Evolutionary conservation across 2,329 filamentous ascomycete genomes (phyloP), one percentile per base, ranked within the genome.

Genomic region (Emergomyces pasteurianus): DNA sequence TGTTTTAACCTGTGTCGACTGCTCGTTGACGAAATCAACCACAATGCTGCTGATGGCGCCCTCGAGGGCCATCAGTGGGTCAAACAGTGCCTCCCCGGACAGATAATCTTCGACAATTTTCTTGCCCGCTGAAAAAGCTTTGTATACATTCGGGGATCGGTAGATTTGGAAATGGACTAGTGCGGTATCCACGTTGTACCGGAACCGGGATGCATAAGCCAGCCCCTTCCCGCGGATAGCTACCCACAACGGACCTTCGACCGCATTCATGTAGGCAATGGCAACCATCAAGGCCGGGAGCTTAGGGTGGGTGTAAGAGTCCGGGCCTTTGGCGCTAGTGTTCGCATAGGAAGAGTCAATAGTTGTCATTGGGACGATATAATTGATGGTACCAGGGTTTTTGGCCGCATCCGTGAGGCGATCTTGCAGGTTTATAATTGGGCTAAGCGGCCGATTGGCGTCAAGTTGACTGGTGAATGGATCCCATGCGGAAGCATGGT

Each of bases 181-280:
- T 2, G 92, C 94, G 1, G 85, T 86, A 69, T 94, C 90, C 34
- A 89, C 78, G 69, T 90, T 88, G 53, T 88, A 86, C 52, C 81
- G 81, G 70, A 97, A 95, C 67, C 83, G 85, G 0, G 88, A 87
- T 59, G 92, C 92, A 70, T 99, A 99, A 0, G 94, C 94, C 58
- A 97, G 85, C 52, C 94, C 94, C 50, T 90, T 94, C 60, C 94
- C 94, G 54, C 94, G 90, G 56, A 97, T 89, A 0, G 90, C 90
- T 64, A 88, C 88, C 92, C 94, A 97, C 38, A 99, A 83, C 0
- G 94, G 94, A 0, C 94, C 94, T 74, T 99, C 94, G 21, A 95
- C 88, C 0, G 91, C 86, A 70, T 96, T 92, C 63, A 99, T 86
- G 71, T 96, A 97, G 23, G 91, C 86, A 57, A 91, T 84, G 0